Base-by-base conservation (phyloP, 176 grass and related monocot species). In the Triticum turgidum region DNA sequence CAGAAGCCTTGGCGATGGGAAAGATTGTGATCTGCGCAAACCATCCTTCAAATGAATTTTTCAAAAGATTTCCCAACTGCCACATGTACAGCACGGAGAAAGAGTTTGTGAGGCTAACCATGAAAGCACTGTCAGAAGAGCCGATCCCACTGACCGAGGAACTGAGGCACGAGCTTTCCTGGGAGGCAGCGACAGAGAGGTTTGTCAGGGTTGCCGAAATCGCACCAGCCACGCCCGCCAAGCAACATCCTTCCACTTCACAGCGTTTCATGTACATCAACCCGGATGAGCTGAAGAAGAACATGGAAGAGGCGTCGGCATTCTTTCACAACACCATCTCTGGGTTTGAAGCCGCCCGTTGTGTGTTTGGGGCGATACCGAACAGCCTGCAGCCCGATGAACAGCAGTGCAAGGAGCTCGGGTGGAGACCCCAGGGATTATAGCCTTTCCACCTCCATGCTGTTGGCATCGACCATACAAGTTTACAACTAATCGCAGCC, bases 41-140 rank as follows among this genome's bases (percentile, higher is more conserved):
- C 61, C 97, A 99, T 69, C 92, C 94, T 49, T 99, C 97, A 21
- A 99, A 99, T 64, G 94, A 96, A 6, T 99, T 99, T 87, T 99
- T 99, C 89, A 96, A 85, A 86, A 91, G 88, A 65, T 96, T 99
- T 82, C 94, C 92, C 18, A 99, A 99, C 85, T 99, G 97, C 78
- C 86, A 91, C 61, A 92, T 90, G 59, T 96, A 99, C 74, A 91
- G 79, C 89, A 99, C 71, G 0, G 81, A 90, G 64, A 86, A 42
- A 69, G 90, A 99, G 62, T 99, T 99, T 61, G 90, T 91, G 17
- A 91, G 86, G 76, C 61, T 99, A 56, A 93, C 88, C 6, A 84
- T 96, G 37, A 91, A 86, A 91, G 89, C 94, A 25, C 30, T 96
- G 75, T 78, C 44, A 21, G 77, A 90, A 88, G 90, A 92, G 37